Base-by-base conservation (phyloP, 2,329 filamentous ascomycete genomes). In the Cercospora sp. region DNA sequence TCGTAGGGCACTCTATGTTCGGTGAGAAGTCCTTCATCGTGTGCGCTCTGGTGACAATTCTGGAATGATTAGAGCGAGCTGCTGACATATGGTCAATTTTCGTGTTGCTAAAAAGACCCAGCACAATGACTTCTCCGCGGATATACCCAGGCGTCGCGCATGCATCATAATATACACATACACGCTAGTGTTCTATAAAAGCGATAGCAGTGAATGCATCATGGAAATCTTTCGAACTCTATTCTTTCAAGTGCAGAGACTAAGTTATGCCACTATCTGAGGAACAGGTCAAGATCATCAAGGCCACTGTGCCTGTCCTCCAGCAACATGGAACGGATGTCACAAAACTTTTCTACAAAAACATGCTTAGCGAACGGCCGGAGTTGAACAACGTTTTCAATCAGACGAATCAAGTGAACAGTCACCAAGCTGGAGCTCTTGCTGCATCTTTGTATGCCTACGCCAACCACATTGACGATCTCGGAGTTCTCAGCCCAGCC, bases 371-470 rank as follows among this genome's bases (percentile, higher is more conserved):
- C 10, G 87, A 87, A 45, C 84, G 92, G 69, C 90, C 90, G 0
- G 85, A 88, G 55, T 85, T 93, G 34, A 86, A 89, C 74, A 85
- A 89, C 78, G 83, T 90, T 79, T 93, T 93, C 85, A 93, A 92
- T 78, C 82, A 86, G 61, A 85, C 89, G 6, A 89, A 91, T 73
- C 91, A 93, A 79, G 80, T 82, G 55, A 91, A 86, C 5, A 88
- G 89, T 40, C 86, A 87, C 66, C 91, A 94, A 77, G 85, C 89
- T 3, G 82, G 83, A n/a, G 90, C 91, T 2, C 85, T 94, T 6
- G 90, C 91, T 10, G 84, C 82, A 49, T 84, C 91, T 1, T 87
- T 93, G 58, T 87, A 90, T 71, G 88, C 87, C 71, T 93, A 92
- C 75, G 91, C 91, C 64, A 82, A 86, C 68, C 88, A 92, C 80